These are phyloP conservation scores for Malus orientalis DNA, from an alignment of 306 rosid genomes.

Conservation along the genomic window DNA sequence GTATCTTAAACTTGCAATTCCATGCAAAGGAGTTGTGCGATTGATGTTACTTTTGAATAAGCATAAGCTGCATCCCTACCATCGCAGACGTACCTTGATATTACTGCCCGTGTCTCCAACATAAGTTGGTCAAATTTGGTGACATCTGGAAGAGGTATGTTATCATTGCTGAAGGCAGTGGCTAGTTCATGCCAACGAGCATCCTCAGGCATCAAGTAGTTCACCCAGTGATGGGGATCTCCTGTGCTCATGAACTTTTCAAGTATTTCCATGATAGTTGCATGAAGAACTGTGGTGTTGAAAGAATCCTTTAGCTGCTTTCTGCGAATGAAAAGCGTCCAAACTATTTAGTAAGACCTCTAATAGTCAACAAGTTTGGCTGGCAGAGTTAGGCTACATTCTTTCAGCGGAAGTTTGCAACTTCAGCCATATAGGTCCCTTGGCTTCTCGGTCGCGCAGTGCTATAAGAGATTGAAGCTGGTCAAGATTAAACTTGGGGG, in stretches of 20 bases:
- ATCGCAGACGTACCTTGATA: conserved; percentile 55
- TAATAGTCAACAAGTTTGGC: neutral
- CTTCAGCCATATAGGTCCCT: neutral
- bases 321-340: conserved; percentile 44
- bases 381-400: conserved; percentile 1
- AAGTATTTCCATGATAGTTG: conserved; percentile 55
- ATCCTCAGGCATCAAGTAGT: conserved; percentile 70
- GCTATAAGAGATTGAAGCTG: neutral
- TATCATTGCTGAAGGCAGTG: conserved; percentile 27
- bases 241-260: conserved; percentile 59
- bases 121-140: conserved; percentile 70
- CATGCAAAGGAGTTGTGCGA: neutral
- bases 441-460: neutral
- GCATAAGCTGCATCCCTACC: neutral
- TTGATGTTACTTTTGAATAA: neutral
- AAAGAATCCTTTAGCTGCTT: conserved; percentile 59
- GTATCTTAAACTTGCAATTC: neutral
- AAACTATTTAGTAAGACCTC: conserved; percentile 10
- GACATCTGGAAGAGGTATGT: conserved; percentile 24
- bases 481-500: neutral
- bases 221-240: conserved; percentile 67
- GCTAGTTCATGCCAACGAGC: conserved; percentile 21
- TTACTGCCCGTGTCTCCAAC: conserved; percentile 65
- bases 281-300: conserved; percentile 50
- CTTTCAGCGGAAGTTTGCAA: neutral